Evolutionary conservation across 306 rosid genomes (phyloP).

Genomic region (Cyclanthera cordifolia): DNA sequence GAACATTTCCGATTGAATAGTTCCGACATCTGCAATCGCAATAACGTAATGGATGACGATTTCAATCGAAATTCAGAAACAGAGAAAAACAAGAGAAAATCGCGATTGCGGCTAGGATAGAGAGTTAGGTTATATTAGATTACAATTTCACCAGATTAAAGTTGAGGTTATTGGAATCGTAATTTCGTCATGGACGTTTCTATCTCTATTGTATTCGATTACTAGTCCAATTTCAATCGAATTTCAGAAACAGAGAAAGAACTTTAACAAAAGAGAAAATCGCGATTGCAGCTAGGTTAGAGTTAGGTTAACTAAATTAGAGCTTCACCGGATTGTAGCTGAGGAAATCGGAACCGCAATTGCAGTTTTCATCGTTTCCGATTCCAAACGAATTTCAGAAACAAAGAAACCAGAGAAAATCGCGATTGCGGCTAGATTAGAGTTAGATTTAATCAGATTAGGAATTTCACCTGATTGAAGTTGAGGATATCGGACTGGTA

Average conservation of each 20-base stretch:
- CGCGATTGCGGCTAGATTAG: neutral
- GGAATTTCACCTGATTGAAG: constrained; percentile 42
- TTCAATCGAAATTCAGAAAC: neutral
- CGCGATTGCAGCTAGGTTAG: neutral
- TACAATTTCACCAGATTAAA: constrained; percentile 41
- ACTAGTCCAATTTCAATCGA: neutral
- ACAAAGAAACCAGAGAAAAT: neutral
- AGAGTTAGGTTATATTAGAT: too few species aligned
- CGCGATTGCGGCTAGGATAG: neutral
- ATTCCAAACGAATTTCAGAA: neutral
- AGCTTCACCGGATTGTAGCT: too few species aligned
- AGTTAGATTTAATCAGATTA: too few species aligned
- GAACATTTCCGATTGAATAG: constrained; percentile 43
- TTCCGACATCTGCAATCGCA: constrained; percentile 61
- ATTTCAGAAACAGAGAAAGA: neutral
- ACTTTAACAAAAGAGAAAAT: neutral
- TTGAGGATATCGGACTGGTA: constrained; percentile 60
- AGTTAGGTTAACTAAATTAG: too few species aligned
- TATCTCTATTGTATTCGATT: too few species aligned
- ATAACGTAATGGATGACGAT: neutral
- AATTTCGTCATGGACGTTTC: too few species aligned
- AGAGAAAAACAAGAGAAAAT: neutral
- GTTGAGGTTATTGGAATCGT: constrained; percentile 53
- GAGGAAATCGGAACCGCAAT: too few species aligned
- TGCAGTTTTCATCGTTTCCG: neutral